phyloP scores from a whole-genome alignment of 2,329 filamentous ascomycete species.

The Arthrinium phaeospermum region DNA sequence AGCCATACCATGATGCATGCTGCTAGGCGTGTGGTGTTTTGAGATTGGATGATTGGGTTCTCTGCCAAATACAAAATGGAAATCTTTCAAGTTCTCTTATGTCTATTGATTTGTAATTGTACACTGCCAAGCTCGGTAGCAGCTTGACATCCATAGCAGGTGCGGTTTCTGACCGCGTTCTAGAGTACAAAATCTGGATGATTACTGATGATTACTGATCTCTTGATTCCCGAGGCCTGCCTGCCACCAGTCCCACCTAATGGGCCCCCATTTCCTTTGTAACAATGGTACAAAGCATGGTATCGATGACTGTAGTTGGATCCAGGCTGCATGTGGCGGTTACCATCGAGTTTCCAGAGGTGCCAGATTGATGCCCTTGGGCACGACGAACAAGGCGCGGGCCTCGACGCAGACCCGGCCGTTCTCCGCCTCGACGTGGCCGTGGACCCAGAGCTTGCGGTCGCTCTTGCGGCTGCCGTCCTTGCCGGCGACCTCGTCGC shows the following conservation, averaged over 20 bases:
- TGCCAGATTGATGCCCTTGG: conserved; percentile 50
- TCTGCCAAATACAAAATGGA: neutral
- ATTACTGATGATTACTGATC: conserved; percentile 13
- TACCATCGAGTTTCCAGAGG: conserved; percentile 47
- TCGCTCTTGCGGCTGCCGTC: conserved; percentile 39
- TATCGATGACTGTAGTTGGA: neutral
- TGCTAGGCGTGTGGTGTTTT: conserved; percentile 8
- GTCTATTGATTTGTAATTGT: conserved; percentile 14
- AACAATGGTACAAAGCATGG: neutral
- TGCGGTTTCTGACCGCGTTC: neutral
- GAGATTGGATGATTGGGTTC: neutral
- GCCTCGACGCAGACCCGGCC: conserved; percentile 65
- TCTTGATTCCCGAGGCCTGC: neutral
- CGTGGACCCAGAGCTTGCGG: conserved; percentile 61
- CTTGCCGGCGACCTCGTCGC: conserved; percentile 25
- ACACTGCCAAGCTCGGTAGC: neutral
- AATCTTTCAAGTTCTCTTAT: neutral
- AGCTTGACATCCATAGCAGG: neutral
- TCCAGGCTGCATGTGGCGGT: neutral
- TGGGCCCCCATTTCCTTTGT: neutral
- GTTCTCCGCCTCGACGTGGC: conserved; percentile 58
- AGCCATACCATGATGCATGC: neutral
- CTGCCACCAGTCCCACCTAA: neutral
- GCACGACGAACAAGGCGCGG: conserved; percentile 63
- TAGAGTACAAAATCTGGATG: neutral